Base-by-base conservation (phyloP, 1,284 basidiomycete species). In the Macrocystidia cucumis region DNA sequence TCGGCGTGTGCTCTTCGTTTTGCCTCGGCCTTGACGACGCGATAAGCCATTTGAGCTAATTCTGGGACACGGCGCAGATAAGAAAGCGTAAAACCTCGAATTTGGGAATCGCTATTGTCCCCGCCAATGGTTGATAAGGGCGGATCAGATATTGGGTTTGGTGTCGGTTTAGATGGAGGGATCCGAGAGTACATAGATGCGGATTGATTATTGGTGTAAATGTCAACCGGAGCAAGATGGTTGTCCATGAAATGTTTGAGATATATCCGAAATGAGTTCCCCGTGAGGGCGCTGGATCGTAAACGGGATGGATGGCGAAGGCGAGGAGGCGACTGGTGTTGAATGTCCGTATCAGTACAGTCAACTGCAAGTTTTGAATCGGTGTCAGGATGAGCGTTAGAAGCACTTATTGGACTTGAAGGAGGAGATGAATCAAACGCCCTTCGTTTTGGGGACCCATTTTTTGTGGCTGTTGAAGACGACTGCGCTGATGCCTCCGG, bases 171-270 rank as follows among this genome's bases (percentile, higher is more conserved):
- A 1, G 30, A 34, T 20, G 40, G 14, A n/a, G 16, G n/a, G n/a
- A n/a, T n/a, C n/a, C n/a, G n/a, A n/a, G n/a, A n/a, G n/a, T n/a
- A n/a, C n/a, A n/a, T n/a, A n/a, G n/a, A n/a, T n/a, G n/a, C n/a
- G n/a, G n/a, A n/a, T n/a, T n/a, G n/a, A n/a, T n/a, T n/a, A 21
- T n/a, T 19, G 14, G 29, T 23, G n/a, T 37, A n/a, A n/a, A n/a
- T n/a, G n/a, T n/a, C n/a, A n/a, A n/a, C 20, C 11, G 49, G 48
- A 3, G 54, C 55, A 43, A 75, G 64, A 30, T n/a, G n/a, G n/a
- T n/a, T n/a, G 47, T 82, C 75, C 75, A 87, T 79, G 52, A 75
- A 86, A 43, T 86, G 76, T 44, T 82, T 84, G 41, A 87, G 46
- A 47, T 87, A 85, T 27, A 83, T 69, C 8, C 78, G 68, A 51